Conservation (phyloP, 495 filamentous ascomycete genomes). For the Sabuloglossum arenarium region DNA sequence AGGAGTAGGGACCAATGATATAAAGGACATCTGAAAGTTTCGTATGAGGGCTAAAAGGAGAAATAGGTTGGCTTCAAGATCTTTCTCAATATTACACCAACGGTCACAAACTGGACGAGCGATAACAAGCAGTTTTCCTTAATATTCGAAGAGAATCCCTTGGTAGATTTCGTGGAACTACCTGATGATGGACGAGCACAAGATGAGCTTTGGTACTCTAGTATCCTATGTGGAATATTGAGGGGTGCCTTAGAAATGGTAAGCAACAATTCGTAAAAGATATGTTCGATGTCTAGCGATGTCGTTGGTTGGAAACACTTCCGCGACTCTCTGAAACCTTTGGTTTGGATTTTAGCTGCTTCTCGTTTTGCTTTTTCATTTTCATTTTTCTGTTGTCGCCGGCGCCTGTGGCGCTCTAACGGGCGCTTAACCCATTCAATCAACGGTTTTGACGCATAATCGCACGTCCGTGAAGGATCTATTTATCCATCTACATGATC, state of each 20-base stretch:
- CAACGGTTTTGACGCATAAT: background rate
- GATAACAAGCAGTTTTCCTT: constrained; percentile 94
- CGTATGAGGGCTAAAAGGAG: background rate
- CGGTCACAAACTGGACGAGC: constrained; percentile 82
- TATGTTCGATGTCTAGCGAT: background rate
- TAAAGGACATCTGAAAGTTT: background rate
- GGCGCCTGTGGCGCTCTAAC: background rate
- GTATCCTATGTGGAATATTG: constrained; percentile 85
- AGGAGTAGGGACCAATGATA: background rate
- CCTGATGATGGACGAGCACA: constrained; percentile 91
- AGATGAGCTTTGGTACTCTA: constrained; percentile 95
- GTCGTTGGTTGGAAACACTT: background rate
- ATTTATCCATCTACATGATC: background rate
- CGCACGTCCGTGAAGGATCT: background rate
- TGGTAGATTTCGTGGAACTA: constrained; percentile 93
- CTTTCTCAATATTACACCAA: constrained; percentile 93
- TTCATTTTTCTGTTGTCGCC: background rate
- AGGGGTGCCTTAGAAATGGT: constrained; percentile 92
- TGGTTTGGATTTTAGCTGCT: background rate
- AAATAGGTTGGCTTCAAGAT: constrained; percentile 83
- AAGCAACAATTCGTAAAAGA: constrained; percentile 8
- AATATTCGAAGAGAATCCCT: constrained; percentile 87
- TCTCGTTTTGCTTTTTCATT: background rate
- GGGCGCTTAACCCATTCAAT: background rate
- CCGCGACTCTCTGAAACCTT: background rate